phyloP scores from a whole-genome alignment of 768 basidiomycete genomes.

The Lactifluus echinatus region DNA sequence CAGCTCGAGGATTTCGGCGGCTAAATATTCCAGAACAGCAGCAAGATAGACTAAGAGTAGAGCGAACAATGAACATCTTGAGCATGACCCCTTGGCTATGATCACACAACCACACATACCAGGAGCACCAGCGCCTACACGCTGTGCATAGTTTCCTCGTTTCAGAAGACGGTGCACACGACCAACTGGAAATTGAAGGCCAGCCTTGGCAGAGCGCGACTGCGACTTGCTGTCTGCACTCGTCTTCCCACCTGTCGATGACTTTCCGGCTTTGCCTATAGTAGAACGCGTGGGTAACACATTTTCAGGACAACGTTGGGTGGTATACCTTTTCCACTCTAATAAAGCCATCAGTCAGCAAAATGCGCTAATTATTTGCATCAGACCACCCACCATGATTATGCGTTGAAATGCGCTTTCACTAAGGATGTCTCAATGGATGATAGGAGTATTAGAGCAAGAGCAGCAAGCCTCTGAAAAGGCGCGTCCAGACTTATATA shows the following conservation, averaged over 20 bases:
- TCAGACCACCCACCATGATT: conserved; percentile 7
- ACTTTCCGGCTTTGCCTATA: conserved; percentile 37
- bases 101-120: conserved; percentile 38
- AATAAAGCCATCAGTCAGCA: background rate
- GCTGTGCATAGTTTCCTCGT: conserved; percentile 77
- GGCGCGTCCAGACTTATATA: conserved; percentile 12
- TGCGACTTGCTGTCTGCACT: conserved; percentile 44
- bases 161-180: conserved; percentile 87
- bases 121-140: conserved; percentile 82
- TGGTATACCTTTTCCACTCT: conserved; percentile 19
- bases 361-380: background rate
- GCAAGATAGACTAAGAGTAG: conserved; percentile 86
- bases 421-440: background rate
- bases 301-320: background rate
- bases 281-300: background rate
- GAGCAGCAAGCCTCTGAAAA: background rate
- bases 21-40: conserved; percentile 84
- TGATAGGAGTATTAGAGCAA: conserved; percentile 12
- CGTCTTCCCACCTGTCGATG: conserved; percentile 29
- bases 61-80: no score
- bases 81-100: no score
- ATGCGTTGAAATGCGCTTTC: background rate
- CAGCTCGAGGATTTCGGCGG: conserved; percentile 89
- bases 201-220: conserved; percentile 67
- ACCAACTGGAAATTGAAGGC: conserved; percentile 83